phyloP scores from a whole-genome alignment of 305 asterid genomes.

The Withania somnifera region DNA sequence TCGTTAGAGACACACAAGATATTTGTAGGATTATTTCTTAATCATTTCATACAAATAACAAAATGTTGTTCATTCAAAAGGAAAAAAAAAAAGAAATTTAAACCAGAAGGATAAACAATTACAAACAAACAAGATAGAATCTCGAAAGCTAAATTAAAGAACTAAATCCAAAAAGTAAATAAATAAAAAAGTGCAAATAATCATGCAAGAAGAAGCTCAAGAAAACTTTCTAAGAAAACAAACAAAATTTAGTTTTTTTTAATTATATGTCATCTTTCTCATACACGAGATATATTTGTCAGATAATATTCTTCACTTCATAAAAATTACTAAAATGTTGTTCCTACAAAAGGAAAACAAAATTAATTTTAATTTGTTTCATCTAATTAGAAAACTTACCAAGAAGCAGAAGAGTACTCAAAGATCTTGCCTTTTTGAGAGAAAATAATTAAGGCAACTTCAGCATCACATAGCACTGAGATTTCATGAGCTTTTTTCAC shows the following conservation, averaged over 20 bases:
- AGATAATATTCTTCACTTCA: neutral
- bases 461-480: conserved; percentile 75
- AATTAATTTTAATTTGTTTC: neutral
- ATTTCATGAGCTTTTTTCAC: conserved; percentile 77
- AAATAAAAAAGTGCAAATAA: no score
- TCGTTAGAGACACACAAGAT: no score
- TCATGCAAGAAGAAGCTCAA: neutral
- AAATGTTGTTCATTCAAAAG: no score
- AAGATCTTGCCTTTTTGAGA: conserved; percentile 71
- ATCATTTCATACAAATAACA: neutral
- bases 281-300: no score
- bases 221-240: neutral
- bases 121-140: neutral
- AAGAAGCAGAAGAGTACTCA: conserved; percentile 66
- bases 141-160: neutral
- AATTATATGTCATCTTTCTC: neutral
- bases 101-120: no score
- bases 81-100: no score
- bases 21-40: no score
- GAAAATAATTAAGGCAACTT: conserved; percentile 60
- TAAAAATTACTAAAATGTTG: neutral
- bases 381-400: conserved; percentile 14
- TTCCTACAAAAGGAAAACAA: neutral
- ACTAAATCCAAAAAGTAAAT: no score
- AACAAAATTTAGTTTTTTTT: no score